A percentile compares a stretch with the other conserved stretches of the same genome.
These are phyloP conservation scores for Hordeum marinum DNA, from an alignment of 176 grass and related monocot species.

Conservation along the genomic window DNA sequence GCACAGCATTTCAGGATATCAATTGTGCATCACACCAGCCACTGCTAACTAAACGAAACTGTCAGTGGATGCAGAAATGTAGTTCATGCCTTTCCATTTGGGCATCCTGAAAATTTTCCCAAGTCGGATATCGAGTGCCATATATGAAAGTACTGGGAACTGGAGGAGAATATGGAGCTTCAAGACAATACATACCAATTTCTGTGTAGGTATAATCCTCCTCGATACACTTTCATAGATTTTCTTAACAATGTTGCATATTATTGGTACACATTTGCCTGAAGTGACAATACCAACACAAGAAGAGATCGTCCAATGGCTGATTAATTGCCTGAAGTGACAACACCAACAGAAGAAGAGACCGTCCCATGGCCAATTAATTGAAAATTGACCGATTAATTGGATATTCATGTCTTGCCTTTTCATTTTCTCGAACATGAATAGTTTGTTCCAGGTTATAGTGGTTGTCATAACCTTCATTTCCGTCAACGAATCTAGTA, in stretches of 20 bases:
- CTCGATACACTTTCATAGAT: background rate
- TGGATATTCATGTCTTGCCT: constrained; percentile 2
- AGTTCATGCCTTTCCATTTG: background rate
- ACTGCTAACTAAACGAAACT: background rate
- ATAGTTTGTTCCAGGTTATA: background rate
- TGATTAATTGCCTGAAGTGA: constrained; percentile 6
- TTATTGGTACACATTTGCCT: constrained; percentile 13
- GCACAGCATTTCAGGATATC: background rate
- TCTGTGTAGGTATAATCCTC: background rate
- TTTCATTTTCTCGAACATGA: constrained; percentile 21
- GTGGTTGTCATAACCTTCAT: background rate
- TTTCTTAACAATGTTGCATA: background rate
- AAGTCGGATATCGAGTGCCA: background rate
- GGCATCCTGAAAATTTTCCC: constrained; percentile 20
- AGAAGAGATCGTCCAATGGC: background rate
- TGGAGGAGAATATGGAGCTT: background rate
- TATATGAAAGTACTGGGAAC: background rate
- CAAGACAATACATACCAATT: constrained; percentile 28
- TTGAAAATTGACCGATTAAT: background rate
- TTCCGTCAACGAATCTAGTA: constrained; percentile 45
- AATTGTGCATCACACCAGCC: background rate
- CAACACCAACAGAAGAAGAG: background rate
- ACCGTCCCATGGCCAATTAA: background rate
- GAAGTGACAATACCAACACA: background rate
- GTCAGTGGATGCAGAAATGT: constrained; percentile 10